phyloP scores from a whole-genome alignment of 2,329 filamentous ascomycete genomes.

The Verruconis gallopava region DNA sequence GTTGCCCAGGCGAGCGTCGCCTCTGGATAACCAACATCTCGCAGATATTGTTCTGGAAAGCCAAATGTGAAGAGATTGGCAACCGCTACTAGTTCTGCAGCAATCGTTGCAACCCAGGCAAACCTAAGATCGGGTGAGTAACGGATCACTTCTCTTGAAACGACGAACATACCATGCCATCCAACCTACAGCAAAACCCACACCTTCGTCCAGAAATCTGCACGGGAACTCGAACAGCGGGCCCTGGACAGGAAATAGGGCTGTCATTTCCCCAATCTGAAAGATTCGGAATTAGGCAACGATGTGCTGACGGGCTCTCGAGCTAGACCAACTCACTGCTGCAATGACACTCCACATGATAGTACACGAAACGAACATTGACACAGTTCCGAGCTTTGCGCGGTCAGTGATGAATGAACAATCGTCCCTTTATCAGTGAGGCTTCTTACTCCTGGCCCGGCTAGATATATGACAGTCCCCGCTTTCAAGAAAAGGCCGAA shows the following conservation, averaged over 20 bases:
- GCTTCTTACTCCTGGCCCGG: too few relatives aligned
- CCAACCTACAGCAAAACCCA: slow-evolving; percentile 34
- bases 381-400: too few relatives aligned
- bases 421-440: too few relatives aligned
- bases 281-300: too few relatives aligned
- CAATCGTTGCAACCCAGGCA: slow-evolving; percentile 4
- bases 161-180: slow-evolving; percentile 29
- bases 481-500: slow-evolving; percentile 11
- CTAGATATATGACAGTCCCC: slow-evolving; percentile 12
- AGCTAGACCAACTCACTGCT: too few relatives aligned
- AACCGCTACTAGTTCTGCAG: slow-evolving; percentile 13
- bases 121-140: too few relatives aligned
- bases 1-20: neutral
- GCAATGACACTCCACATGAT: too few relatives aligned
- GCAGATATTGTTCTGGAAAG: slow-evolving; percentile 11
- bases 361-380: too few relatives aligned
- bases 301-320: too few relatives aligned
- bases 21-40: slow-evolving; percentile 5
- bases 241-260: slow-evolving; percentile 29
- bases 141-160: too few relatives aligned
- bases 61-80: slow-evolving; percentile 12
- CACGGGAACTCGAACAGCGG: slow-evolving; percentile 28
- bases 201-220: slow-evolving; percentile 29
- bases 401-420: too few relatives aligned
- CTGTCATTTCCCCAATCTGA: slow-evolving; percentile 30